phyloP scores from a whole-genome alignment of 805 yeast species.

The Ogataea dorogensis region DNA sequence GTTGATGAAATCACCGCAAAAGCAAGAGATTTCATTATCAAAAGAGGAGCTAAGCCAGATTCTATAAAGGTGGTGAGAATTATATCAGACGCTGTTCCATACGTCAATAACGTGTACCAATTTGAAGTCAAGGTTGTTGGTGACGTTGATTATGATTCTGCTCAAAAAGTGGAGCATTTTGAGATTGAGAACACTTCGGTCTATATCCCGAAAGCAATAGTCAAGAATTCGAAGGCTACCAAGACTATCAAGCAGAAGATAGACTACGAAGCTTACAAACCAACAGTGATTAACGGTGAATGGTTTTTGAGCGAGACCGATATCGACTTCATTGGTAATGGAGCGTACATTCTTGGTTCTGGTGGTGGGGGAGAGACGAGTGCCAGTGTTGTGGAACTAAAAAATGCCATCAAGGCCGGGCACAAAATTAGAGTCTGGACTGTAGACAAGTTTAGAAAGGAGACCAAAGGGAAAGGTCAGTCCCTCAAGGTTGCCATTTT shows the following conservation, averaged over 20 bases:
- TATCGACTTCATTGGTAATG: conserved; percentile 41
- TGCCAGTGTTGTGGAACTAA: conserved; percentile 34
- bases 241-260: conserved; percentile 3
- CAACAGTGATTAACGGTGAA: conserved; percentile 22
- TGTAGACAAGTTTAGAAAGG: conserved; percentile 27
- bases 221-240: conserved; percentile 12
- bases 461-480: conserved; percentile 28
- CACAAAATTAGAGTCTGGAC: conserved; percentile 36
- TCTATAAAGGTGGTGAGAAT: conserved; percentile 27
- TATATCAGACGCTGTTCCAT: conserved; percentile 32
- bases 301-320: conserved; percentile 42
- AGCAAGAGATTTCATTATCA: conserved; percentile 20
- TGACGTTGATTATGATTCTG: conserved; percentile 43
- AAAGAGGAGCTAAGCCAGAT: conserved; percentile 27
- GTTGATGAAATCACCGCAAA: conserved; percentile 20
- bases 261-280: conserved; percentile 20
- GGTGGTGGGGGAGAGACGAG: conserved; percentile 49
- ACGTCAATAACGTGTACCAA: conserved; percentile 33
- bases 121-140: conserved; percentile 41
- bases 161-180: too few species aligned
- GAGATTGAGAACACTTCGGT: too few species aligned
- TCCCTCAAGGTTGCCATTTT: conserved; percentile 37
- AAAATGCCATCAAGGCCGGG: conserved; percentile 37
- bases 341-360: conserved; percentile 43
- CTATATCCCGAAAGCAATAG: too few species aligned